Evolutionary conservation across 371 early-diverging fungal species (phyloP).

Genomic region (Mucor velutinosus): DNA sequence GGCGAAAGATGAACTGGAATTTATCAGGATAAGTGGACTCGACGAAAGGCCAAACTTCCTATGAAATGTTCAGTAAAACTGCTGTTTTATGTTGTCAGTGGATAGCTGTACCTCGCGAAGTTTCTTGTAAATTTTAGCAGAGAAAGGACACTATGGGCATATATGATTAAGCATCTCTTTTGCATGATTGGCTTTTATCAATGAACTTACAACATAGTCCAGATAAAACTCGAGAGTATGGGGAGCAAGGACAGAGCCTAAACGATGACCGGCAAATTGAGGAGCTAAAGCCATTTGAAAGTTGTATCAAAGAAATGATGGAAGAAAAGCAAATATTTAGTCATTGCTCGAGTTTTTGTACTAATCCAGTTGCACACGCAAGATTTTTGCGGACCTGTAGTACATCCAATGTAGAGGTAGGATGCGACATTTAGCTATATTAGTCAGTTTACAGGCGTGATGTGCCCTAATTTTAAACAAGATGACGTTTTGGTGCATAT

Average conservation of each 20-base stretch:
- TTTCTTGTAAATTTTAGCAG: conserved; percentile 59
- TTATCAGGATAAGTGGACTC: conserved; percentile 51
- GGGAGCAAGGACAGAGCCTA: conserved; percentile 52
- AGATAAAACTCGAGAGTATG: conserved; percentile 67
- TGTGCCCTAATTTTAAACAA: not conserved
- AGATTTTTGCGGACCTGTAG: not conserved
- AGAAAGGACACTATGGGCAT: conserved; percentile 59
- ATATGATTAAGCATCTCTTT: not conserved
- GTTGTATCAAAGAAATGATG: conserved; percentile 1
- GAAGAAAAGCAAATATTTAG: not conserved
- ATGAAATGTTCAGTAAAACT: not conserved
- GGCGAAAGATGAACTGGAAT: conserved; percentile 70
- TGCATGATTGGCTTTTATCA: not conserved
- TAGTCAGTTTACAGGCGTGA: no score
- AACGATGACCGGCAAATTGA: conserved; percentile 60
- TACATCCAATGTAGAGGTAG: no score
- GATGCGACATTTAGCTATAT: no score
- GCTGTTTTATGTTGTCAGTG: not conserved
- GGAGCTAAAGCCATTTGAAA: conserved; percentile 48
- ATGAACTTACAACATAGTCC: conserved; percentile 61
- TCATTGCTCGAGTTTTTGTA: not conserved
- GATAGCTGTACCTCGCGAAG: conserved; percentile 40
- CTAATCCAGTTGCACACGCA: not conserved
- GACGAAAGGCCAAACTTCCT: conserved; percentile 64
- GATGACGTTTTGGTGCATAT: not conserved